Evolutionary conservation across 2,329 filamentous ascomycete species (phyloP).

Genomic region (Venturia effusa): DNA sequence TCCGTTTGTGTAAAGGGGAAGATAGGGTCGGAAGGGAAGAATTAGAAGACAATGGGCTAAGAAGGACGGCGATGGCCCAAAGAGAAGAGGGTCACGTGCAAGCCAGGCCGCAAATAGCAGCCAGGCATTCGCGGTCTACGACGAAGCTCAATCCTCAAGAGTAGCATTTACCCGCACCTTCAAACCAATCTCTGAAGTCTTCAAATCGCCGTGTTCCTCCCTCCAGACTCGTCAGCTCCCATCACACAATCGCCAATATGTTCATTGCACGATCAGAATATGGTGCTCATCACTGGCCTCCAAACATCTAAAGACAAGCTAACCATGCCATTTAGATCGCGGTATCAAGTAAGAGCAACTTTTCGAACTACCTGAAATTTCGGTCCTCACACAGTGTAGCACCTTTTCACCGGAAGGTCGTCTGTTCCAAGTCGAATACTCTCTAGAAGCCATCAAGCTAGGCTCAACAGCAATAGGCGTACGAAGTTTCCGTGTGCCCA

Average conservation of each 20-base stretch:
- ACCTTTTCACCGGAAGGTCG: constrained; percentile 99
- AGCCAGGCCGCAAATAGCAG: not conserved
- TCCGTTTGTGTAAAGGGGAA: too few relatives aligned
- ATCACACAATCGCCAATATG: constrained; percentile 52
- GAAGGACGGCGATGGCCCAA: too few relatives aligned
- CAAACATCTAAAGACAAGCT: constrained; percentile 27
- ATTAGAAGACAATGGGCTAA: too few relatives aligned
- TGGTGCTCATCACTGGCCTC: constrained; percentile 44
- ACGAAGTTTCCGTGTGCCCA: constrained; percentile 22
- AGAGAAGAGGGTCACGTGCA: not conserved
- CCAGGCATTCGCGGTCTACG: too few relatives aligned
- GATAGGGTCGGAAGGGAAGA: too few relatives aligned
- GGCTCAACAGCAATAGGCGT: constrained; percentile 95
- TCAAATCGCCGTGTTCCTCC: not conserved
- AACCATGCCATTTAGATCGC: constrained; percentile 53
- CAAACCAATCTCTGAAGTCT: not conserved
- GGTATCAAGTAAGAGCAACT: constrained; percentile 73
- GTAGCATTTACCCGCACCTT: not conserved
- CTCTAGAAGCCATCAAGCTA: constrained; percentile 98
- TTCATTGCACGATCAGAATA: constrained; percentile 99
- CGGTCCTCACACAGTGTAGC: constrained; percentile 38
- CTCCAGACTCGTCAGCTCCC: not conserved
- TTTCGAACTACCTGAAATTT: constrained; percentile 14
- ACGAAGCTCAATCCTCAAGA: too few relatives aligned
- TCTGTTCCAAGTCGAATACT: constrained; percentile 99